Base-by-base conservation (phyloP, 2,329 filamentous ascomycete genomes). In the Fonsecaea erecta region DNA sequence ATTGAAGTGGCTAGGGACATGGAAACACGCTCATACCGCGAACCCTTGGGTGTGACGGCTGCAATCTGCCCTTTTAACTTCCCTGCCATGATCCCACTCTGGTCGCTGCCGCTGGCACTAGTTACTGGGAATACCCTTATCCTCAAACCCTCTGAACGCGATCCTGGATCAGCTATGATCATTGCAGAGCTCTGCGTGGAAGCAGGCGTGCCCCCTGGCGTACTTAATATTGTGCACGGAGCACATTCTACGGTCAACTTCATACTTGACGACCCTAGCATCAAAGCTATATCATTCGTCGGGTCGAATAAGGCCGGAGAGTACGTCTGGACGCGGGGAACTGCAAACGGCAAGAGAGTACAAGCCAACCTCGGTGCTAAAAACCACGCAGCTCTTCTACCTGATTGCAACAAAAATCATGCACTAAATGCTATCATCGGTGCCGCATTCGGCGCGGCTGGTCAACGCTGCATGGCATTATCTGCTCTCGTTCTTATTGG, bases 41-140 rank as follows among this genome's bases (percentile, higher is more conserved):
- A 89, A 76, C 86, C 86, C 59, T 76, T 89, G 69, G 86, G 86
- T 69, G 83, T 89, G 52, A 84, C 87, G 37, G 86, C 86, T 37
- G 85, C 86, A 66, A 88, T 88, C 70, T 88, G 86, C 78, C 86
- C 86, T 6, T 88, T 88, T 76, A 88, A 89, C 79, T 89, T 89
- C 79, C 87, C 87, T 59, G 87, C 87, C 68, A 89, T 89, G 87
- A 89, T 89, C 76, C 87, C 87, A 11, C 80, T 89, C 12, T 89
- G 87, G 87, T 86, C 81, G 32, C 87, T 89, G 40, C 87, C 87
- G 9, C 81, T 88, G 68, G 86, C 86, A 43, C 85, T 85, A 8
- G 81, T 87, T 16, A 86, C 85, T 32, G 87, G 87, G 60, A 89
- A 89, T 78, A 86, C 83, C 26, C 77, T 87, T 65, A 80, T 89